Evolutionary conservation across 2,329 filamentous ascomycete genomes (phyloP), one percentile per base, ranked within the genome.

Genomic region (Cercospora brassicicola): DNA sequence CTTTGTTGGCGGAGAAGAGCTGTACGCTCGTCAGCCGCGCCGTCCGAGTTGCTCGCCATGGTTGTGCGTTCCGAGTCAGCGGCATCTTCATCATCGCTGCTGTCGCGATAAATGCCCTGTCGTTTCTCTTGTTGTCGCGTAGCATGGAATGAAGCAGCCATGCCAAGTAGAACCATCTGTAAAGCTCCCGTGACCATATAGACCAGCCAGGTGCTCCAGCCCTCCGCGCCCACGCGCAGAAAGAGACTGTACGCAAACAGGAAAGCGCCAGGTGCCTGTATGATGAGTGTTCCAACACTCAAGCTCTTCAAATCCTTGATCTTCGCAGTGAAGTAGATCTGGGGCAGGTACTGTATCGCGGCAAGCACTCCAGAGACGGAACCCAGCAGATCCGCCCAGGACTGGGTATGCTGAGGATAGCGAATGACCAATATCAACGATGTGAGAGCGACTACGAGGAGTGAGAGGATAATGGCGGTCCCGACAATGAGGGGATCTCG

Each of bases 271-370:
- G 95, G 95, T 0, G 94, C 97, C 79, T 99, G 95, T 36, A 99
- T 97, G 78, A 91, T 91, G 94, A 99, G 98, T 91, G 97, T 98
- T 4, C 93, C 90, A 66, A 99, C 95, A 76, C 93, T 97, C 74
- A 99, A 82, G 78, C 93, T 97, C 64, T 93, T 93, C 1, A 96
- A 91, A 74, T 94, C 90, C 77, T 94, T 91, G 67, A 97, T 83
- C 62, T 84, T 87, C 81, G 92, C 96, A 0, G 95, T 99, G 62
- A 91, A 97, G 82, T 89, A 93, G 71, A 99, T 96, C 81, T 99
- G 95, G 0, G 95, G 95, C 15, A 99, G 83, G 80, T 98, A 99
- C 81, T 99, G 95, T 23, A 98, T 86, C 0, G 88, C 90, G 0
- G 95, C 92, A 4, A 99, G 87, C 1, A 88, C 80, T 0, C 92